Evolutionary conservation across 129 eudicot species (phyloP).

Genomic region (Scalesia atractyloides): DNA sequence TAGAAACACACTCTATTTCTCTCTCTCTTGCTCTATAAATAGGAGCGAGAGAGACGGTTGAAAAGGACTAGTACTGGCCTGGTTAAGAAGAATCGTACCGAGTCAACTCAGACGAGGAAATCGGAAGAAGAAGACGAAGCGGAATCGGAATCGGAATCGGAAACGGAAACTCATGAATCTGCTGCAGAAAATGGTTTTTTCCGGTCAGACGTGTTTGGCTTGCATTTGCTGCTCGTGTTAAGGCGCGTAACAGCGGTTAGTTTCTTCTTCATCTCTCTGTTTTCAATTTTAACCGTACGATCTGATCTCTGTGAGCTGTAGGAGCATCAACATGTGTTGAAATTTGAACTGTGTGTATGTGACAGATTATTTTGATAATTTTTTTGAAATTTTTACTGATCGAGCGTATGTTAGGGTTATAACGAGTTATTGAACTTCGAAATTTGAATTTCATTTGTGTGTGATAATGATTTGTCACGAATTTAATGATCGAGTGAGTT

Average conservation of each 20-base stretch:
- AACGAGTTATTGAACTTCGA: not conserved
- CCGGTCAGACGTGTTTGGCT: slow-evolving; percentile 65
- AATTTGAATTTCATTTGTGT: not conserved
- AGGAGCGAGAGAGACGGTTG: slow-evolving; percentile 31
- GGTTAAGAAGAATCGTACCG: slow-evolving; percentile 45
- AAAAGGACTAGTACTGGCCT: slow-evolving; percentile 45
- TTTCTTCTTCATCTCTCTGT: slow-evolving; percentile 2
- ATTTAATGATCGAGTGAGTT: too few relatives aligned
- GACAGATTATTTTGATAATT: not conserved
- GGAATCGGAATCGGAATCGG: slow-evolving; percentile 15
- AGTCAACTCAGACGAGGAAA: slow-evolving; percentile 45
- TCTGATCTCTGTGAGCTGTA: slow-evolving; percentile 5
- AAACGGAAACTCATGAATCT: slow-evolving; percentile 50
- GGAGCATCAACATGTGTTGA: not conserved
- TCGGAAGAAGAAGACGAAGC: slow-evolving; percentile 32
- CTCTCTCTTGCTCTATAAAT: slow-evolving; percentile 38
- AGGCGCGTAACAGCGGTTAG: slow-evolving; percentile 57
- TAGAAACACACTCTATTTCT: not conserved
- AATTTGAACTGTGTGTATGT: not conserved
- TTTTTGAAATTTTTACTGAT: too few relatives aligned
- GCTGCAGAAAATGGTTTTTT: slow-evolving; percentile 63
- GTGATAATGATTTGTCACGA: too few relatives aligned
- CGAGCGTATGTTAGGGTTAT: not conserved
- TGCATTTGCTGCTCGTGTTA: slow-evolving; percentile 57
- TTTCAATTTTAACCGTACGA: not conserved